Base-by-base conservation (phyloP, 176 grass and related monocot species). In the Coix lacrymajobi region DNA sequence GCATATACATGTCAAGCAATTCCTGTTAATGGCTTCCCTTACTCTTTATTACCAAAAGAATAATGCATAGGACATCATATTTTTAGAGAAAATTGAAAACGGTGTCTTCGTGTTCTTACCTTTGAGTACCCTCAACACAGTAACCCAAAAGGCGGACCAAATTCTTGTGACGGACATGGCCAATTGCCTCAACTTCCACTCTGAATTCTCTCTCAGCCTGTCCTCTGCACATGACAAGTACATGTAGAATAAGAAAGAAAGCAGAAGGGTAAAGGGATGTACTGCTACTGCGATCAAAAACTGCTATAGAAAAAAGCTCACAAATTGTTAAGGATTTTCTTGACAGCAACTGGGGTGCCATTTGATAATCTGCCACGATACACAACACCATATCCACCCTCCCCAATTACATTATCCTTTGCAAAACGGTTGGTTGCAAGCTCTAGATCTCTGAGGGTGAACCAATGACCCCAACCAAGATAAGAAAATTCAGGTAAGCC, bases 151-250 rank as follows among this genome's bases (percentile, higher is more conserved):
- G 92, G 16, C 92, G 82, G 43, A 98, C 95, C 71, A 98, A 85
- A 93, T 98, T 98, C 81, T 98, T 98, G 76, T 98, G 95, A 9
- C 95, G 88, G 38, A 98, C 95, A 88, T 98, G 93, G 66, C 95
- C 95, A 39, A 98, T 98, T 48, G 95, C 95, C 79, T 98, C 95
- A 57, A 98, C 95, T 91, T 98, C 95, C 81, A 98, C 95, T 84
- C 92, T 95, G 80, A 98, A 95, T 91, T 98, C 95, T 83, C 92
- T 94, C 87, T 98, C 95, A 28, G 92, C 95, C 69, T 98, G 95
- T 10, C 95, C 95, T 80, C 92, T 95, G 58, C 70, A 89, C 84
- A 75, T 78, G 20, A 67, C 40, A 85, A 62, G 48, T 69, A n/a
- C n/a, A n/a, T 48, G 9, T 26, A 49, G 38, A 43, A 58, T 71